These are phyloP conservation scores for Sarocladiaceae sp. DNA, from an alignment of 2,329 filamentous ascomycete species.

Conservation along the genomic window DNA sequence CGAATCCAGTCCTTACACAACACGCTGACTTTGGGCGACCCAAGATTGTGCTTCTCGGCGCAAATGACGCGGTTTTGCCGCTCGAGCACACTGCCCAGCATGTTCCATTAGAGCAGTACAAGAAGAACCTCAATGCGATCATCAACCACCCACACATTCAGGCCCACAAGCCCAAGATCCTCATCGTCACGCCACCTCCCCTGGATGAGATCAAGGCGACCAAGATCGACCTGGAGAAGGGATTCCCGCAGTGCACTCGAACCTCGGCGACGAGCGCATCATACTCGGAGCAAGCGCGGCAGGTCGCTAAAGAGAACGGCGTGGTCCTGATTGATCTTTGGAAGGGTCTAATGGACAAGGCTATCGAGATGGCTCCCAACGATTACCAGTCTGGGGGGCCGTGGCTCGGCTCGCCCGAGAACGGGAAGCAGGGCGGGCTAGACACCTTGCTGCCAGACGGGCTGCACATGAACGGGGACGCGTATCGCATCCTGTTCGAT, in stretches of 20 bases:
- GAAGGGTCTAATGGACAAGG: slow-evolving; percentile 69
- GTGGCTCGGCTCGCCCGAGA: slow-evolving; percentile 42
- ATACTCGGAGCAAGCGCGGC: slow-evolving; percentile 55
- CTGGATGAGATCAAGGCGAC: slow-evolving; percentile 67
- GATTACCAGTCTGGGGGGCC: slow-evolving; percentile 47
- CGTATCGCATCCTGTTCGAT: slow-evolving; percentile 47
- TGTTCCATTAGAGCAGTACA: slow-evolving; percentile 70
- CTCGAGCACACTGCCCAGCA: slow-evolving; percentile 61
- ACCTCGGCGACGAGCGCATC: slow-evolving; percentile 42
- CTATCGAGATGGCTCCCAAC: slow-evolving; percentile 46
- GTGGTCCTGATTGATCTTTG: slow-evolving; percentile 74
- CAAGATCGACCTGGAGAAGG: slow-evolving; percentile 38
- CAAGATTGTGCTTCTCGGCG: slow-evolving; percentile 75
- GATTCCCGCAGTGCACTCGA: slow-evolving; percentile 36
- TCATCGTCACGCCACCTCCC: slow-evolving; percentile 78
- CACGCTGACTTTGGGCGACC: too few relatives aligned
- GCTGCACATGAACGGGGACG: slow-evolving; percentile 48
- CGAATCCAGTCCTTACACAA: slow-evolving; percentile 3
- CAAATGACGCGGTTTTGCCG: slow-evolving; percentile 78
- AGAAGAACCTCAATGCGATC: slow-evolving; percentile 64
- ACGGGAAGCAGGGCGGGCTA: slow-evolving; percentile 44
- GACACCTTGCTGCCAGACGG: slow-evolving; percentile 50
- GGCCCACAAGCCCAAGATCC: slow-evolving; percentile 64
- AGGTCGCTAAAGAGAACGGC: slow-evolving; percentile 62
- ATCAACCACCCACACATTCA: slow-evolving; percentile 63